phyloP scores from a whole-genome alignment of 768 basidiomycete species.

The Panaeolus papilionaceus region DNA sequence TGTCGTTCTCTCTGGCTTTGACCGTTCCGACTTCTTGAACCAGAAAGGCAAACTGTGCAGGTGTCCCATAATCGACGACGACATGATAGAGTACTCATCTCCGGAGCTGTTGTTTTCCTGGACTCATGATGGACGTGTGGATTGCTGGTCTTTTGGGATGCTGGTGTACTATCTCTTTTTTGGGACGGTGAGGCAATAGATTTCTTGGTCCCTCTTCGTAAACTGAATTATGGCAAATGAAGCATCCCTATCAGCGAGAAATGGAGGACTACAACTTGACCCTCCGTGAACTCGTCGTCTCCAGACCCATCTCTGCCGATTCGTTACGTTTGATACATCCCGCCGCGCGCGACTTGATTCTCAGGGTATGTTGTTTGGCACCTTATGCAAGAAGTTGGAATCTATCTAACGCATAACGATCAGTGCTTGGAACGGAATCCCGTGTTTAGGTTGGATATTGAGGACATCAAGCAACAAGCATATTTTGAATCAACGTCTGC shows the following conservation, averaged over 20 bases:
- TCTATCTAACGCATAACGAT: conserved; percentile 14
- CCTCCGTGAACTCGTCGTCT: conserved; percentile 40
- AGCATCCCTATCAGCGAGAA: conserved; percentile 49
- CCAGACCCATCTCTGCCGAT: conserved; percentile 32
- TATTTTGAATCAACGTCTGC: conserved; percentile 59
- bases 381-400: neutral
- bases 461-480: conserved; percentile 49
- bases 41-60: conserved; percentile 6
- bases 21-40: conserved; percentile 37
- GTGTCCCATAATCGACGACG: conserved; percentile 23
- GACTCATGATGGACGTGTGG: conserved; percentile 56
- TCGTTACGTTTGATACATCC: conserved; percentile 35
- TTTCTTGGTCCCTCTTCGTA: neutral
- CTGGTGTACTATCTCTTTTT: conserved; percentile 56
- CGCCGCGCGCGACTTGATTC: conserved; percentile 48
- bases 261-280: conserved; percentile 31
- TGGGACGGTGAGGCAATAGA: conserved; percentile 43
- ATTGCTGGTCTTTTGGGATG: conserved; percentile 67
- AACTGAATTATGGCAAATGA: neutral
- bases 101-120: conserved; percentile 64
- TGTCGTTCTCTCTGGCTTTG: conserved; percentile 51
- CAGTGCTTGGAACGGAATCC: conserved; percentile 68
- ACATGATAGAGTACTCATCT: conserved; percentile 42
- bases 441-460: conserved; percentile 46
- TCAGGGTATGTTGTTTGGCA: conserved; percentile 40